Percentiles rank a stretch among this genome's conserved stretches.
Evolutionary conservation across 257 asterid genomes (phyloP).

Genomic region (Plantago major): DNA sequence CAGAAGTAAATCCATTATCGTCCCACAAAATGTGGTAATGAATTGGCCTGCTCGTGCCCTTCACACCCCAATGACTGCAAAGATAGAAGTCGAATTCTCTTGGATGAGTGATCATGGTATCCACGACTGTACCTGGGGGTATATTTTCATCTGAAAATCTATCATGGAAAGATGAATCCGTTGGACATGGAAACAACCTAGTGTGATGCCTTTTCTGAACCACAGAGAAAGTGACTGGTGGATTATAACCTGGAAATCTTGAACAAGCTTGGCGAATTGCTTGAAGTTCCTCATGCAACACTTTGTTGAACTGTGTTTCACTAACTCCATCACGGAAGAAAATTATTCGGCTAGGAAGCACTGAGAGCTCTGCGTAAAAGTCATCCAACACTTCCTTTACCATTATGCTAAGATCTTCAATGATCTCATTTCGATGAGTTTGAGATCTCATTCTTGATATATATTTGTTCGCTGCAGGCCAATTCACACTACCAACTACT

Average conservation of each 20-base stretch:
- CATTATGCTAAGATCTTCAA: slow-evolving; percentile 69
- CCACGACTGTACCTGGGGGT: slow-evolving; percentile 94
- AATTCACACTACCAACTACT: slow-evolving; percentile 85
- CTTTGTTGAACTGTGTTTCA: slow-evolving; percentile 80
- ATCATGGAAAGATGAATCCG: slow-evolving; percentile 25
- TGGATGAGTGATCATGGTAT: slow-evolving; percentile 76
- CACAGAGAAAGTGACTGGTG: slow-evolving; percentile 76
- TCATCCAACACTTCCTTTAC: slow-evolving; percentile 69
- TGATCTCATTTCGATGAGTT: slow-evolving; percentile 82
- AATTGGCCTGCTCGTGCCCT: slow-evolving; percentile 89
- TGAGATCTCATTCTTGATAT: slow-evolving; percentile 89
- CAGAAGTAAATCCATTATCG: slow-evolving; percentile 78
- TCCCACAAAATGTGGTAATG: slow-evolving; percentile 93
- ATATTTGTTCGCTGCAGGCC: slow-evolving; percentile 91
- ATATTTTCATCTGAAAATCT: slow-evolving; percentile 50
- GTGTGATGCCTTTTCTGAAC: slow-evolving; percentile 97
- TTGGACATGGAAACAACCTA: slow-evolving; percentile 56
- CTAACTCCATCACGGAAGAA: slow-evolving; percentile 98
- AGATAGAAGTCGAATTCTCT: slow-evolving; percentile 84
- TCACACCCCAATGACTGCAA: slow-evolving; percentile 93
- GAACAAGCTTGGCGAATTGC: slow-evolving; percentile 60
- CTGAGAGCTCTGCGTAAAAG: slow-evolving; percentile 43
- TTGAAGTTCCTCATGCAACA: slow-evolving; percentile 54
- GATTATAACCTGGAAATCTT: slow-evolving; percentile 55
- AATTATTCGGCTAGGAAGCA: slow-evolving; percentile 64